Evolutionary conservation across 768 basidiomycete genomes (phyloP).

Genomic region (Boletus pseudopeckii): DNA sequence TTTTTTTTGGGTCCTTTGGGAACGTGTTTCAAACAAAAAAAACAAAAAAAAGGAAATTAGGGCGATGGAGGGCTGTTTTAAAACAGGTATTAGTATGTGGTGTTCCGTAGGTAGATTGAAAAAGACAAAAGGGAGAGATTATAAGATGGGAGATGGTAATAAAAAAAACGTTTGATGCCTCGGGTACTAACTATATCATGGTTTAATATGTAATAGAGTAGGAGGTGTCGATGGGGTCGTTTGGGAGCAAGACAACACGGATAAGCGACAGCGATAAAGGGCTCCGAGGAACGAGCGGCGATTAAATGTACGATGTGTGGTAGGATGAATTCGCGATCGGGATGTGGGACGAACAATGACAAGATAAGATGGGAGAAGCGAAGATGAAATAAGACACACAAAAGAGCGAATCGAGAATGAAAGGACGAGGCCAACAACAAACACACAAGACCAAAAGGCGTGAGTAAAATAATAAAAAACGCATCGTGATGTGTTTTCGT

Average conservation of each 20-base stretch:
- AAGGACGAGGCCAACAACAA: background rate
- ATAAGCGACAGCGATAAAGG: slow-evolving; percentile 13
- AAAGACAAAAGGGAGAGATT: background rate
- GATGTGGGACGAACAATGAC: background rate
- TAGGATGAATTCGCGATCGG: slow-evolving; percentile 3
- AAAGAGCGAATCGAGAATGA: slow-evolving; percentile 1
- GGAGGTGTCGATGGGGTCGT: background rate
- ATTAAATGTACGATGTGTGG: slow-evolving; percentile 26
- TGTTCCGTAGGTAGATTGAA: background rate
- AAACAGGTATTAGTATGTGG: background rate
- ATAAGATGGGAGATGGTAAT: background rate
- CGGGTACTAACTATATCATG: background rate
- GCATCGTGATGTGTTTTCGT: slow-evolving; percentile 27
- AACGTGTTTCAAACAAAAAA: background rate
- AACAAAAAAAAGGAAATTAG: too few relatives aligned
- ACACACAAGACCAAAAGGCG: background rate
- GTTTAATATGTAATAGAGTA: background rate
- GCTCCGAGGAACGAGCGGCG: background rate
- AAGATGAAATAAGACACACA: background rate
- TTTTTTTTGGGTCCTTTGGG: too few relatives aligned
- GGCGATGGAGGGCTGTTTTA: too few relatives aligned
- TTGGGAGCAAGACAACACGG: slow-evolving; percentile 23
- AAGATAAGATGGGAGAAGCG: background rate
- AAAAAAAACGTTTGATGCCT: background rate
- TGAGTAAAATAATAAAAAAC: background rate